Evolutionary conservation across 306 rosid species (phyloP).

Genomic region (Pachyrhizus erosus): DNA sequence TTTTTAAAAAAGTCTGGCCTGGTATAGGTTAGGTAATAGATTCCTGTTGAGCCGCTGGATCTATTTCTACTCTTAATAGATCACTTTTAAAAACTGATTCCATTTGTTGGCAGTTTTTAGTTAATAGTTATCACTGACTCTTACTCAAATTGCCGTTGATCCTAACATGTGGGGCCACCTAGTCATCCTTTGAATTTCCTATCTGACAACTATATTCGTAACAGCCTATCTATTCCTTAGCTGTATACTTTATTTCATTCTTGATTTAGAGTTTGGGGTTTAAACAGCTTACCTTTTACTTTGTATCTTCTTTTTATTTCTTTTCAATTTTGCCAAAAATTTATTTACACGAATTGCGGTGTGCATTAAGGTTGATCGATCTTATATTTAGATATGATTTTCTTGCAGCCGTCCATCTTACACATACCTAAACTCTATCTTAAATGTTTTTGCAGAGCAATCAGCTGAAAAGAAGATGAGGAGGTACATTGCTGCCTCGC

Average conservation of each 20-base stretch:
- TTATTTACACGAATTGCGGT: neutral
- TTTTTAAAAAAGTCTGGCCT: too few species aligned
- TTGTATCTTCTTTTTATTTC: neutral
- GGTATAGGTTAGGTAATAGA: too few species aligned
- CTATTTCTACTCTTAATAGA: neutral
- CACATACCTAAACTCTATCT: neutral
- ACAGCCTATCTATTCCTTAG: neutral
- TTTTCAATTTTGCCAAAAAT: neutral
- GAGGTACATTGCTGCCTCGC: constrained; percentile 71
- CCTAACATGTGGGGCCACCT: neutral
- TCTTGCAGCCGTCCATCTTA: constrained; percentile 18
- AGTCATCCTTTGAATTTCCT: neutral
- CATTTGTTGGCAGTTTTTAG: neutral
- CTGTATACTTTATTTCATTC: neutral
- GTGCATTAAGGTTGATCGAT: neutral
- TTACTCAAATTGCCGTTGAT: neutral
- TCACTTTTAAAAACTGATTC: too few species aligned
- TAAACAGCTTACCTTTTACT: neutral
- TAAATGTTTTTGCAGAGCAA: constrained; percentile 62
- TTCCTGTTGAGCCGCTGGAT: neutral
- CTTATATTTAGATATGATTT: neutral
- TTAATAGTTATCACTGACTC: neutral
- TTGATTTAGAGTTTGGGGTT: neutral
- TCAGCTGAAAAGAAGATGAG: constrained; percentile 89
- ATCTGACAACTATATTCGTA: neutral